Percentiles rank a stretch among this genome's conserved stretches.
Conservation (phyloP, 345 rosid species). For the Rhodamnia argentea region DNA sequence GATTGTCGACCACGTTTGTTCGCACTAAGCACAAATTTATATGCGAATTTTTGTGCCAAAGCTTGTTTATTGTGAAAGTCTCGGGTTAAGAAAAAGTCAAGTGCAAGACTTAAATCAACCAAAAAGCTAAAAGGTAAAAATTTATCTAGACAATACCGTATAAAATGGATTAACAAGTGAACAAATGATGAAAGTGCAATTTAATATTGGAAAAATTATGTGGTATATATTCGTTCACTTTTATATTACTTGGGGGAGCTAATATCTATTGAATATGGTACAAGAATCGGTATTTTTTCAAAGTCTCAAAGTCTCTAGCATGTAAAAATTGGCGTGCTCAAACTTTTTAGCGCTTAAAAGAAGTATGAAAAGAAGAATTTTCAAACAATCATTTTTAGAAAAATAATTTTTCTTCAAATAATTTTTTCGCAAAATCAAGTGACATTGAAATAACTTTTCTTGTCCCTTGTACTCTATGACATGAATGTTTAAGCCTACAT, state of each 20-base stretch:
- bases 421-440: too few species aligned
- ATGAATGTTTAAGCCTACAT: too few species aligned
- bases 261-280: background rate
- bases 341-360: background rate
- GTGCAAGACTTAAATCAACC: background rate
- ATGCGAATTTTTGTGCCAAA: background rate
- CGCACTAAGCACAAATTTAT: background rate
- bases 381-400: background rate
- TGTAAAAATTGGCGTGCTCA: background rate
- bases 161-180: background rate
- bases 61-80: background rate
- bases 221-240: background rate
- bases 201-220: background rate
- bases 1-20: background rate
- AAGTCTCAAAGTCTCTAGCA: background rate
- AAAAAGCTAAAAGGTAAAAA: background rate
- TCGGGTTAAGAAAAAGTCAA: background rate
- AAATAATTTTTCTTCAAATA: too few species aligned
- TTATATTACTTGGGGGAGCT: background rate
- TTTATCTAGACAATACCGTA: background rate
- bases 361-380: background rate
- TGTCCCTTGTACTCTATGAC: too few species aligned
- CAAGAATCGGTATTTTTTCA: background rate
- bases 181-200: background rate
- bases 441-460: too few species aligned